Evolutionary conservation across 768 basidiomycete genomes (phyloP).

Genomic region (Pleurotus sapidus): DNA sequence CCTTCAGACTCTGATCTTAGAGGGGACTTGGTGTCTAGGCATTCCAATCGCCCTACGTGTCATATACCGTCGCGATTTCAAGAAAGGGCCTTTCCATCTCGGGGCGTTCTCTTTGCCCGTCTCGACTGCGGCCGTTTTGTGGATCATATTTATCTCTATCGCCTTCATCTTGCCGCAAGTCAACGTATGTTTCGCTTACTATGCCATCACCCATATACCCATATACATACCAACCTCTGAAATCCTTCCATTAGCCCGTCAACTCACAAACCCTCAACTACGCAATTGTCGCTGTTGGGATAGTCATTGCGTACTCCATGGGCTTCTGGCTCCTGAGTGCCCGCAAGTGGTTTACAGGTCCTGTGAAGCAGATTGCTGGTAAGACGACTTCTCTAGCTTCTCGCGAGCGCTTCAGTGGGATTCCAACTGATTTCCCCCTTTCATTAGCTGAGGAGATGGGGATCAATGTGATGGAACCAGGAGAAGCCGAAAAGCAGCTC

Average conservation of each 20-base stretch:
- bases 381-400: slow-evolving; percentile 13
- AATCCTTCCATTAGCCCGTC: slow-evolving; percentile 45
- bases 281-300: slow-evolving; percentile 71
- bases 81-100: slow-evolving; percentile 71
- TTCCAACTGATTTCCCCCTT: background rate
- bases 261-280: slow-evolving; percentile 73
- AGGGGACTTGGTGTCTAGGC: slow-evolving; percentile 24
- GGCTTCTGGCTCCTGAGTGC: slow-evolving; percentile 72
- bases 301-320: slow-evolving; percentile 63
- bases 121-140: slow-evolving; percentile 52
- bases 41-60: slow-evolving; percentile 72
- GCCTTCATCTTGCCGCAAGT: slow-evolving; percentile 70
- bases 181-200: slow-evolving; percentile 38
- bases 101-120: slow-evolving; percentile 61
- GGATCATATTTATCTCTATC: slow-evolving; percentile 74
- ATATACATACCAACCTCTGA: background rate
- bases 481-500: slow-evolving; percentile 14
- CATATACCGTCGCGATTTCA: slow-evolving; percentile 55
- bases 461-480: slow-evolving; percentile 42
- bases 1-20: background rate
- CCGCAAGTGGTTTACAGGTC: slow-evolving; percentile 71
- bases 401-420: background rate
- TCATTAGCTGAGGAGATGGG: slow-evolving; percentile 45
- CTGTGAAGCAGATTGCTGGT: slow-evolving; percentile 64
- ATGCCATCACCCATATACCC: background rate